Base-by-base conservation (phyloP, 2,329 filamentous ascomycete genomes). In the Penicillium freii region DNA sequence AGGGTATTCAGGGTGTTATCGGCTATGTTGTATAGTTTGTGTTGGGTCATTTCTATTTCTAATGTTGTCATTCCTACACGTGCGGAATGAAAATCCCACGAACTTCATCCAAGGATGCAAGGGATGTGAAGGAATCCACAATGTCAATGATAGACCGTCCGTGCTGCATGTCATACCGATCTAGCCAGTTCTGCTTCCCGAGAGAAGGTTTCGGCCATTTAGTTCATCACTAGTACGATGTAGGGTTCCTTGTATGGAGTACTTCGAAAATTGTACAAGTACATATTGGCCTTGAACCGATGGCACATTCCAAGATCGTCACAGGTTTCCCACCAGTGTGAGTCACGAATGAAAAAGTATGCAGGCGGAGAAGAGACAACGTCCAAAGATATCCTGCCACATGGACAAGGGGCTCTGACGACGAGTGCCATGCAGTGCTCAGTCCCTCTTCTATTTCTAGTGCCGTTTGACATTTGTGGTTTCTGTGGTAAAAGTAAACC, bases 131-230 rank as follows among this genome's bases (percentile, higher is more conserved):
- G 34, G 34, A 38, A 19, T 31, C 48, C 54, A 55, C 38, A 27
- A 33, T 40, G 58, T 50, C 33, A 62, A 62, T 63, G 57, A 58
- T 62, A 47, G 45, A 56, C 52, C 40, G 54, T 60, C 59, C 53
- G 59, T 62, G 57, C 64, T 66, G 64, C 60, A 62, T 58, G 63
- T 66, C 63, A 66, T 66, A 56, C 46, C 55, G 55, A 60, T 56
- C 58, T 60, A 51, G 54, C 43, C 43, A 51, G 51, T 45, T 50
- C 47, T 51, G 31, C 42, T 9, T 29, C 23, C 23, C 3, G 15
- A 40, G 23, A 46, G 23, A 56, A 46, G 54, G 54, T 40, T 47
- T 27, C 48, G 48, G 6, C 48, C 23, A 38, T 42, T 29, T 47
- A 31, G n/a, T 45, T 46, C 50, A 17, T 19, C 21, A 40, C 39